These are phyloP conservation scores for Fusarium pseudocircinatum DNA, from an alignment of 2,329 filamentous ascomycete species.

Conservation along the genomic window DNA sequence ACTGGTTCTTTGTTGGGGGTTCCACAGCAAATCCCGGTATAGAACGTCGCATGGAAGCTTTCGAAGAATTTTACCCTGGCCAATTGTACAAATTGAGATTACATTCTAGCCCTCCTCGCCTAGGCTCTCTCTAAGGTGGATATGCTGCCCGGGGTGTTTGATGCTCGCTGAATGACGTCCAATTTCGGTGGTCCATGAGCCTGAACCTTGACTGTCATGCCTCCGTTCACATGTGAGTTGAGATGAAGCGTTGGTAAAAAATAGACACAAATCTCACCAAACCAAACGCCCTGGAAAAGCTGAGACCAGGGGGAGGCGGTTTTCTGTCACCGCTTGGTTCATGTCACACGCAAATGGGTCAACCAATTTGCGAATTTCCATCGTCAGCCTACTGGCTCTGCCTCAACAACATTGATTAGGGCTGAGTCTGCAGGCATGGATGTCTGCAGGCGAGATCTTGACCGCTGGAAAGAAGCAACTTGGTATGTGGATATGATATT, in stretches of 20 bases:
- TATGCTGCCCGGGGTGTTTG: constrained; percentile 24
- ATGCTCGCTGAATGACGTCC: constrained; percentile 41
- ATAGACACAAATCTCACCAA: background rate
- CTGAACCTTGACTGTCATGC: constrained; percentile 33
- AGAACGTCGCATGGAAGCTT: constrained; percentile 42
- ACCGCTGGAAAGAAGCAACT: constrained; percentile 38
- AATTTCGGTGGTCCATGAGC: constrained; percentile 40
- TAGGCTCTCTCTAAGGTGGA: constrained; percentile 32
- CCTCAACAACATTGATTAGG: constrained; percentile 30
- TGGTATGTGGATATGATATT: constrained; percentile 7
- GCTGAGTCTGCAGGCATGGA: constrained; percentile 16
- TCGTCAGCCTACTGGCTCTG: constrained; percentile 28
- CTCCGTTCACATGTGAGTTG: constrained; percentile 12
- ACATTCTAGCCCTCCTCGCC: background rate
- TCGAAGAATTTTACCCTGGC: constrained; percentile 32
- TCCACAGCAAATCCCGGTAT: constrained; percentile 34
- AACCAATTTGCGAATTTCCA: constrained; percentile 28
- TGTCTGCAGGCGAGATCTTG: constrained; percentile 18
- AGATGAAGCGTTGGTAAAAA: constrained; percentile 7
- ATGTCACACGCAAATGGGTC: constrained; percentile 24
- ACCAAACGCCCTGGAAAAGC: constrained; percentile 9
- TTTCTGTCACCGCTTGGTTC: constrained; percentile 24
- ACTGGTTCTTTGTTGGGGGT: constrained; percentile 21
- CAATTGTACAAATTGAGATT: constrained; percentile 11
- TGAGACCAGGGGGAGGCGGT: constrained; percentile 32